Base-by-base conservation (phyloP, 169 alveolate genomes). In the Plasmodium vinckei region DNA sequence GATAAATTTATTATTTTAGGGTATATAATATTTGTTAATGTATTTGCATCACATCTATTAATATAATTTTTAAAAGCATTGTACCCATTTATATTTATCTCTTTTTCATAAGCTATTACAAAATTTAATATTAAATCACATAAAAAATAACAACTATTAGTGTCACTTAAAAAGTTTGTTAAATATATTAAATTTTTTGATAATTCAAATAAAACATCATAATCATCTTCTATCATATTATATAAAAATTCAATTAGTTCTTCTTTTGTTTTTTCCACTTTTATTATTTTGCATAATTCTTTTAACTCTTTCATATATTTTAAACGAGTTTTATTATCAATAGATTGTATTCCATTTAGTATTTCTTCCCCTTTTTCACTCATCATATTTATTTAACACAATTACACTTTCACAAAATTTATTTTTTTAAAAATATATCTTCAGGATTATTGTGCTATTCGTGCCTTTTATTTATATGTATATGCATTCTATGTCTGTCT, bases 201-300 rank as follows among this genome's bases (percentile, higher is more conserved):
- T 44, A 86, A 46, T 47, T 86, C 87, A 19, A 57, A 44, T 21
- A 86, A 51, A 63, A 69, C 91, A 47, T 60, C 77, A 13, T 73
- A 86, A 86, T 86, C 91, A 21, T 86, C 91, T 57, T 86, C 91
- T 57, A 69, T 59, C 33, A 86, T 44, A 47, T 86, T 70, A 63
- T 86, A 70, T 51, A 86, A 86, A 69, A 86, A 86, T 70, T 86
- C 87, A 61, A 86, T 60, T 21, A 86, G 5, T 57, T 86, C 91
- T 21, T 69, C 39, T 60, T 68, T 51, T 13, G 91, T 86, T 70
- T 21, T 86, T 25, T 86, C 91, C 61, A 33, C 39, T 10, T 87
- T 87, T 56, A 86, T 13, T 9, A 86, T 86, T 69, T 86, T 73
- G 17, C 91, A 86, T 49, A 86, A 86, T 0, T 63, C 72, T 47